Conservation (phyloP, 495 filamentous ascomycete genomes). For the Parmelia sp. region DNA sequence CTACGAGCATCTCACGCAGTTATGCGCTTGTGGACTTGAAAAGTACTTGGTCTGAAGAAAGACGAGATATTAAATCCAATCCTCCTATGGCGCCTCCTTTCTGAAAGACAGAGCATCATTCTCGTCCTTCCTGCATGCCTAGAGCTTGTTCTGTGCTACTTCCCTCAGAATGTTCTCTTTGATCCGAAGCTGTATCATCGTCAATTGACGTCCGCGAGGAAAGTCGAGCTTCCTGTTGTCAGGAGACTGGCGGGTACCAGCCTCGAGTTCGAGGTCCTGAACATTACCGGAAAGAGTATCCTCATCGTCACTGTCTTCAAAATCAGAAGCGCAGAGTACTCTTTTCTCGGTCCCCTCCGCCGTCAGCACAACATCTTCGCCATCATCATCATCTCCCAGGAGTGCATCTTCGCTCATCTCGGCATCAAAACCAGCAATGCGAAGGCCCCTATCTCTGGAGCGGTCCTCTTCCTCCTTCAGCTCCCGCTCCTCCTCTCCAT, state of each 20-base stretch:
- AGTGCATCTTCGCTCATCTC: not conserved
- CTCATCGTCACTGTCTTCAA: conserved; percentile 5
- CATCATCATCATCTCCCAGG: not conserved
- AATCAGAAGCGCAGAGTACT: not conserved
- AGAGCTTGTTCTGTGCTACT: not conserved
- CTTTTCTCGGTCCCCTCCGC: not conserved
- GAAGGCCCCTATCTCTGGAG: not conserved
- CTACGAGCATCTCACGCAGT: too few relatives aligned
- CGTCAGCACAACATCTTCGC: not conserved
- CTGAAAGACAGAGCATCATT: not conserved
- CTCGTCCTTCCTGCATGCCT: not conserved
- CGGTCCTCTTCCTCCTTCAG: not conserved
- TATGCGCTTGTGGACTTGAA: too few relatives aligned
- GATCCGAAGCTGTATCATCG: not conserved
- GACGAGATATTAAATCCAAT: too few relatives aligned
- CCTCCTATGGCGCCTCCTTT: not conserved
- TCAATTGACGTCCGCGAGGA: not conserved
- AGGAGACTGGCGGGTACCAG: not conserved
- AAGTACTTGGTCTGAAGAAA: too few relatives aligned
- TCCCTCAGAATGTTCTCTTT: not conserved
- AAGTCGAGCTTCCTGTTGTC: too few relatives aligned
- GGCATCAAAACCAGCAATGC: not conserved
- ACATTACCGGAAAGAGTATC: not conserved
- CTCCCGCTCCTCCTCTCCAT: not conserved
- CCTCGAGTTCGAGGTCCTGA: not conserved